Evolutionary conservation across 2,329 filamentous ascomycete species (phyloP).

Genomic region (Claviceps arundinis): DNA sequence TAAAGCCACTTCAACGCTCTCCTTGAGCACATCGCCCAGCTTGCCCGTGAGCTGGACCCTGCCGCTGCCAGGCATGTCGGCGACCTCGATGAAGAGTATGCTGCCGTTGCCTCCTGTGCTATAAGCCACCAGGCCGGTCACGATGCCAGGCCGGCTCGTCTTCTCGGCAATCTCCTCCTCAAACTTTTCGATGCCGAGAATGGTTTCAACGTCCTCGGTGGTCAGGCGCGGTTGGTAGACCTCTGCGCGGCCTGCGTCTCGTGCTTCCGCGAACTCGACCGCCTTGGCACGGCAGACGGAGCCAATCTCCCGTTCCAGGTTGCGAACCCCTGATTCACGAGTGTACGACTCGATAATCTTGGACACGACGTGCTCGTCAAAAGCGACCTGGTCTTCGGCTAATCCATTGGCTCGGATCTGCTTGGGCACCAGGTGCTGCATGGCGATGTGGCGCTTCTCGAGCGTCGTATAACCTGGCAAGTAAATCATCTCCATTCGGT

Average conservation of each 20-base stretch:
- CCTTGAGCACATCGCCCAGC: conserved; percentile 90
- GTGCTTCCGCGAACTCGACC: conserved; percentile 84
- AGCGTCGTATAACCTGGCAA: conserved; percentile 92
- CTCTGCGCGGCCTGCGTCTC: conserved; percentile 55
- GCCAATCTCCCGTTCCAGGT: conserved; percentile 88
- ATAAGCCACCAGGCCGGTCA: conserved; percentile 93
- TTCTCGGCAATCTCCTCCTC: conserved; percentile 93
- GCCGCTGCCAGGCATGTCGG: conserved; percentile 89
- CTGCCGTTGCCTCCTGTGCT: conserved; percentile 83
- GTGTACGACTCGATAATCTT: conserved; percentile 96
- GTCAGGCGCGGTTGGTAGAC: conserved; percentile 63
- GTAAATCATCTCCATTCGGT: conserved; percentile 93
- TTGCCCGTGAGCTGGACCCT: conserved; percentile 92
- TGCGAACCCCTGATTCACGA: conserved; percentile 88
- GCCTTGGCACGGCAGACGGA: conserved; percentile 91
- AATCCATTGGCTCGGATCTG: conserved; percentile 88
- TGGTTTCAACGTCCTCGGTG: conserved; percentile 72
- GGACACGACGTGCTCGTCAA: conserved; percentile 75
- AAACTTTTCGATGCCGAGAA: conserved; percentile 84
- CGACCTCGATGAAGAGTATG: conserved; percentile 96
- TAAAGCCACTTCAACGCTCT: conserved; percentile 89
- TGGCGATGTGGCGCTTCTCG: conserved; percentile 91
- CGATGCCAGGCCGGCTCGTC: conserved; percentile 70
- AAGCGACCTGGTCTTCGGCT: conserved; percentile 55
- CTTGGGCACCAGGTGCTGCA: conserved; percentile 88